A percentile compares a stretch with the other conserved stretches of the same genome.
phyloP scores from a whole-genome alignment of 768 basidiomycete species.

The Agrocybe praecox region DNA sequence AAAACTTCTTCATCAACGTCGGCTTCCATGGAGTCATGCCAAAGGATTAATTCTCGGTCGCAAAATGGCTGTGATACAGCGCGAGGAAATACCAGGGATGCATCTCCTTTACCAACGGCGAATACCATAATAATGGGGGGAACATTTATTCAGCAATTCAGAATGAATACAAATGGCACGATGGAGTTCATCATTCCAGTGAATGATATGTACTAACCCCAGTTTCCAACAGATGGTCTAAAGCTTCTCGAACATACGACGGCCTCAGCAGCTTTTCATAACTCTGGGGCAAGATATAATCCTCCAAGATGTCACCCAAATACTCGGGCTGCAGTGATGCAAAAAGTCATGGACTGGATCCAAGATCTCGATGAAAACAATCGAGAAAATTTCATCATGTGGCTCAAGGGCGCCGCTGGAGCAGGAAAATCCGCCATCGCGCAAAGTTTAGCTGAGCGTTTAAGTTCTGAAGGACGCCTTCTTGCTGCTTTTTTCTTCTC shows the following conservation, averaged over 20 bases:
- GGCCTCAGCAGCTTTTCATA: constrained; percentile 28
- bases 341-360: constrained; percentile 9
- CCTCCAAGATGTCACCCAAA: constrained; percentile 15
- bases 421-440: constrained; percentile 18
- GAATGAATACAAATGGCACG: too few species aligned
- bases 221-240: constrained; percentile 8
- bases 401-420: constrained; percentile 17
- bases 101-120: too few species aligned
- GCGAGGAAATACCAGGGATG: too few species aligned
- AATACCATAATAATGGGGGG: too few species aligned
- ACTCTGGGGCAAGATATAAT: constrained; percentile 9
- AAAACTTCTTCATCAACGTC: too few species aligned
- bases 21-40: too few species aligned
- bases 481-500: constrained; percentile 16
- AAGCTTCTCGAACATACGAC: constrained; percentile 26
- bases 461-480: neutral
- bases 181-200: too few species aligned
- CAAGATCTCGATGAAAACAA: constrained; percentile 15
- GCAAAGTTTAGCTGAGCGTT: constrained; percentile 13
- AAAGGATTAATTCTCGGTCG: too few species aligned
- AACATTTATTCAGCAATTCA: too few species aligned
- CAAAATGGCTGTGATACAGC: too few species aligned
- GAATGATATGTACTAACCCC: too few species aligned
- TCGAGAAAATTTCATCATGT: constrained; percentile 7
- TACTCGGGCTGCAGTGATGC: constrained; percentile 11